A percentile compares a stretch with the other conserved stretches of the same genome.
phyloP scores from a whole-genome alignment of 441 rosid species.

The Pelargonium cotyledonis region DNA sequence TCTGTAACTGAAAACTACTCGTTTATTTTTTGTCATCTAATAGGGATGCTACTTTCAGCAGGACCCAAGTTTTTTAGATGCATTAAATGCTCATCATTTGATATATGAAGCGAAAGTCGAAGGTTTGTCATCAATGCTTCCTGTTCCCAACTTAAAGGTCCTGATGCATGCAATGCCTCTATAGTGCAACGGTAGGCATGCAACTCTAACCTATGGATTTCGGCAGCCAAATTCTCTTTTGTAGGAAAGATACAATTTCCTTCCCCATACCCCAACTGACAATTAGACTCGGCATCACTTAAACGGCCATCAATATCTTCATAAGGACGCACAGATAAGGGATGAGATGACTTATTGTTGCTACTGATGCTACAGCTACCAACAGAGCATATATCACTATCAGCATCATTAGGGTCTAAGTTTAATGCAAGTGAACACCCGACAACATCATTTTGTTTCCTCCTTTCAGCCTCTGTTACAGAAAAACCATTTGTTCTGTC shows the following conservation, averaged over 20 bases:
- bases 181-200: conserved; percentile 53
- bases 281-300: conserved; percentile 53
- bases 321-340: conserved; percentile 22
- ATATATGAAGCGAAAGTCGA: conserved; percentile 52
- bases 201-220: conserved; percentile 55
- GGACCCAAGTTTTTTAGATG: conserved; percentile 51
- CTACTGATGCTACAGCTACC: conserved; percentile 41
- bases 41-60: conserved; percentile 28
- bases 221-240: conserved; percentile 31
- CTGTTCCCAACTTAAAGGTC: conserved; percentile 64
- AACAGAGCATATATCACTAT: conserved; percentile 33
- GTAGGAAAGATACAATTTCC: conserved; percentile 26
- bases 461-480: conserved; percentile 31
- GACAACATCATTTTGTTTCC: conserved; percentile 28
- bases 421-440: conserved; percentile 24
- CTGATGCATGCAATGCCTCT: conserved; percentile 58
- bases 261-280: conserved; percentile 23
- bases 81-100: conserved; percentile 61
- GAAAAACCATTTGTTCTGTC: conserved; percentile 24
- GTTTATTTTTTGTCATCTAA: conserved; percentile 23
- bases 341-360: conserved; percentile 23
- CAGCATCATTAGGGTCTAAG: conserved; percentile 26
- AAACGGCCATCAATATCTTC: conserved; percentile 23
- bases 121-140: conserved; percentile 60
- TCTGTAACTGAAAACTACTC: conserved; percentile 10